phyloP scores from a whole-genome alignment of 2,329 filamentous ascomycete species.

The Chaetomium olivaceum region DNA sequence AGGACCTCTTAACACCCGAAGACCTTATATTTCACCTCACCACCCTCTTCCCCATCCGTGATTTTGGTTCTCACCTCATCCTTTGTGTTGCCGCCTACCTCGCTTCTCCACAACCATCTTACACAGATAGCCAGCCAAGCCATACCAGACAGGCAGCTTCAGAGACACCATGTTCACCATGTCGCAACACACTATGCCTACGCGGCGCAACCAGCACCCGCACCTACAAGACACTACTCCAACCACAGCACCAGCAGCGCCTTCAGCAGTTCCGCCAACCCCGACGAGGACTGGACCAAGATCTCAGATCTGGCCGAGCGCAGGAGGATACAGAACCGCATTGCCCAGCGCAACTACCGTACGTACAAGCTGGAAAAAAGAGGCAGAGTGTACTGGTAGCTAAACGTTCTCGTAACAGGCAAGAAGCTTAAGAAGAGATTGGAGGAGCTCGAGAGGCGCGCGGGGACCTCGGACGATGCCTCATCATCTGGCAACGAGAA shows the following conservation, averaged over 20 bases:
- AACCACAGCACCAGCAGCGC: conserved; percentile 85
- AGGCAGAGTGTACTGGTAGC: conserved; percentile 16
- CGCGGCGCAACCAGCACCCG: conserved; percentile 37
- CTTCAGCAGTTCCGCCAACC: conserved; percentile 90
- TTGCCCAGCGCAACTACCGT: conserved; percentile 98
- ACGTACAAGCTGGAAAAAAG: conserved; percentile 34
- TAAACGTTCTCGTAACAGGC: conserved; percentile 52
- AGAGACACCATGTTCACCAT: conserved; percentile 45
- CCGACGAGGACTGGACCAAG: conserved; percentile 98
- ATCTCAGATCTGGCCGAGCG: conserved; percentile 96
- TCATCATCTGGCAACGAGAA: conserved; percentile 37
- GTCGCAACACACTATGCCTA: conserved; percentile 48
- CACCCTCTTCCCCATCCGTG: conserved; percentile 7
- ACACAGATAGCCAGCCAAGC: background rate
- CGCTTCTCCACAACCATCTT: background rate
- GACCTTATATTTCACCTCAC: conserved; percentile 7
- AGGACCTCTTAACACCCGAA: background rate
- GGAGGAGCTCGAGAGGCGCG: conserved; percentile 80
- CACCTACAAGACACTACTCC: conserved; percentile 64
- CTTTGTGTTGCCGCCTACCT: conserved; percentile 8
- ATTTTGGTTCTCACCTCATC: conserved; percentile 24
- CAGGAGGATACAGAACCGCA: conserved; percentile 92
- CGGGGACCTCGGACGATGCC: conserved; percentile 49
- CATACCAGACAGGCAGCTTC: background rate
- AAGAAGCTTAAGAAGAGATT: conserved; percentile 91